A percentile compares a stretch with the other conserved stretches of the same genome.
Evolutionary conservation across 208 protist species (phyloP).

Genomic region (Porcisia hertigi): DNA sequence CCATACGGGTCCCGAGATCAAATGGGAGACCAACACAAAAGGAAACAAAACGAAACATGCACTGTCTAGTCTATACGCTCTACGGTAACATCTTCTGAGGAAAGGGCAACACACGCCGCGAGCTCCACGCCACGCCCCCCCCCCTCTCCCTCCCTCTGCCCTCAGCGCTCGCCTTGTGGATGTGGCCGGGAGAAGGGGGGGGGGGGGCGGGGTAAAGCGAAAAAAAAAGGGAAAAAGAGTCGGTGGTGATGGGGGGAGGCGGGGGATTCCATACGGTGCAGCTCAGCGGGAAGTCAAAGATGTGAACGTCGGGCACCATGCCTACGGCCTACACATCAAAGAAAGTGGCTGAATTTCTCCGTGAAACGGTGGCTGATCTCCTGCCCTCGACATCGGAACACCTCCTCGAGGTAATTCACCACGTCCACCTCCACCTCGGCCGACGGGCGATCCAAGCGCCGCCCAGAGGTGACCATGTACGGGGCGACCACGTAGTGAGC

Average conservation of each 20-base stretch:
- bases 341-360: constrained; percentile 40
- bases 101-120: background rate
- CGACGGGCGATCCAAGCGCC: constrained; percentile 73
- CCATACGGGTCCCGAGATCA: no score
- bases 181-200: background rate
- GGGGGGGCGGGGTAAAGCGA: background rate
- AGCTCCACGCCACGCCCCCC: no score
- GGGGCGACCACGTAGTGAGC: constrained; percentile 43
- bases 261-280: background rate
- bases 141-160: background rate
- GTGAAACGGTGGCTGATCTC: constrained; percentile 58
- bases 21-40: no score
- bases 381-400: constrained; percentile 57
- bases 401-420: constrained; percentile 61
- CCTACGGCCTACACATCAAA: constrained; percentile 19
- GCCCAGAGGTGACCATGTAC: constrained; percentile 52
- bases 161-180: background rate
- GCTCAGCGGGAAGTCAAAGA: background rate
- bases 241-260: background rate
- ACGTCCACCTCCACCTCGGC: constrained; percentile 75
- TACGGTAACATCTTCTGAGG: background rate
- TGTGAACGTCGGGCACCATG: background rate
- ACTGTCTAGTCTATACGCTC: no score
- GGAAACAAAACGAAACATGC: no score
- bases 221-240: constrained; percentile 7